These are phyloP conservation scores for Cylindrotheca fusiformis DNA, from an alignment of 108 stramenopile genomes.

Conservation along the genomic window DNA sequence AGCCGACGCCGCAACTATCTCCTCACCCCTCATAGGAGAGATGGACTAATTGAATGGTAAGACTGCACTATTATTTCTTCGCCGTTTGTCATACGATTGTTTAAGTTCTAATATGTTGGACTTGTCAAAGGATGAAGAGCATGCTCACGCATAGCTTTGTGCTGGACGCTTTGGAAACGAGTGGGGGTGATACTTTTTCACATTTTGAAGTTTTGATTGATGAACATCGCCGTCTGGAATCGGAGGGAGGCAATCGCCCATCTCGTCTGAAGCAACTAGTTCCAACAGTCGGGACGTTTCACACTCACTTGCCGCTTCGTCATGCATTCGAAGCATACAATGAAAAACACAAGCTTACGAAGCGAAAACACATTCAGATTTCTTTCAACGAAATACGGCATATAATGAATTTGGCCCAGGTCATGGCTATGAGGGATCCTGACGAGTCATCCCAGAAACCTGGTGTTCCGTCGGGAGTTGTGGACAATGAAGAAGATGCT, in stretches of 20 bases:
- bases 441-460: background rate
- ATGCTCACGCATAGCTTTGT: conserved; percentile 92
- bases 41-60: conserved; percentile 91
- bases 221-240: conserved; percentile 68
- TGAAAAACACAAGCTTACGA: conserved; percentile 75
- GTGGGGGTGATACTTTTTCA: conserved; percentile 79
- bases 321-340: conserved; percentile 84
- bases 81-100: background rate
- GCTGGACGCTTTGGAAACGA: conserved; percentile 78
- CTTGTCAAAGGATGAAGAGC: conserved; percentile 72
- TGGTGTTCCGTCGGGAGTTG: background rate
- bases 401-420: conserved; percentile 88
- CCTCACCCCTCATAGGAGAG: conserved; percentile 83
- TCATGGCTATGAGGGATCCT: conserved; percentile 72
- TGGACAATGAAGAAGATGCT: background rate
- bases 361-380: conserved; percentile 79
- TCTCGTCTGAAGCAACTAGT: conserved; percentile 59
- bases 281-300: conserved; percentile 86
- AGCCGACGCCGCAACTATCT: conserved; percentile 87
- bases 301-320: conserved; percentile 77
- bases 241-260: conserved; percentile 28
- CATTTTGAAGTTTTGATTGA: conserved; percentile 91
- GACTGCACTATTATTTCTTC: conserved; percentile 11
- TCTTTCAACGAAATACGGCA: conserved; percentile 93
- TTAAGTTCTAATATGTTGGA: background rate